phyloP scores from a whole-genome alignment of 1,139 yeast species.

The Geotrichum candidum region DNA sequence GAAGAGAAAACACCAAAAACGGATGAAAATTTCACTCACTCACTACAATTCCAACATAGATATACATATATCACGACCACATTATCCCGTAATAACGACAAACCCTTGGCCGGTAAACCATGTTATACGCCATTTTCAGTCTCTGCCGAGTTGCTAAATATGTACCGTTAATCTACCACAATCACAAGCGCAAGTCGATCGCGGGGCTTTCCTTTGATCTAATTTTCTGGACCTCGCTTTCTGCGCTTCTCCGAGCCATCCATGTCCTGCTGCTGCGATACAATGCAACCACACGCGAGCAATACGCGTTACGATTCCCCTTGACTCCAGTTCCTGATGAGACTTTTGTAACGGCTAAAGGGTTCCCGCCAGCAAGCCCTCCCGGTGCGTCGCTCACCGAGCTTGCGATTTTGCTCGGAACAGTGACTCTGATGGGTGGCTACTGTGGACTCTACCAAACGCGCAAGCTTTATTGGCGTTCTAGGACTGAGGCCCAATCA shows the following conservation, averaged over 20 bases:
- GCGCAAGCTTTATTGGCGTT: conserved; percentile 10
- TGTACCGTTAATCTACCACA: conserved; percentile 12
- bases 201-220: conserved; percentile 19
- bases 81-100: background rate
- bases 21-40: background rate
- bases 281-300: conserved; percentile 6
- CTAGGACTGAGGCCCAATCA: conserved; percentile 12
- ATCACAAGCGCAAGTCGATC: conserved; percentile 15
- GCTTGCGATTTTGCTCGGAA: conserved; percentile 1
- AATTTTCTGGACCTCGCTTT: conserved; percentile 17
- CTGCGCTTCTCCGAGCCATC: conserved; percentile 10
- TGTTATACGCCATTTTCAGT: background rate
- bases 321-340: conserved; percentile 6
- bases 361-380: conserved; percentile 9
- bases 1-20: background rate
- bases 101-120: background rate
- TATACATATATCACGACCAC: background rate
- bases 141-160: conserved; percentile 1
- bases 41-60: background rate
- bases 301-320: conserved; percentile 14
- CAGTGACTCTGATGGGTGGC: conserved; percentile 4
- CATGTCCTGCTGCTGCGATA: conserved; percentile 15
- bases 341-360: conserved; percentile 2
- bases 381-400: conserved; percentile 16
- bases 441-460: conserved; percentile 1